Conservation (phyloP, 176 grass and related monocot species). For the Rhynchospora tenuis region DNA sequence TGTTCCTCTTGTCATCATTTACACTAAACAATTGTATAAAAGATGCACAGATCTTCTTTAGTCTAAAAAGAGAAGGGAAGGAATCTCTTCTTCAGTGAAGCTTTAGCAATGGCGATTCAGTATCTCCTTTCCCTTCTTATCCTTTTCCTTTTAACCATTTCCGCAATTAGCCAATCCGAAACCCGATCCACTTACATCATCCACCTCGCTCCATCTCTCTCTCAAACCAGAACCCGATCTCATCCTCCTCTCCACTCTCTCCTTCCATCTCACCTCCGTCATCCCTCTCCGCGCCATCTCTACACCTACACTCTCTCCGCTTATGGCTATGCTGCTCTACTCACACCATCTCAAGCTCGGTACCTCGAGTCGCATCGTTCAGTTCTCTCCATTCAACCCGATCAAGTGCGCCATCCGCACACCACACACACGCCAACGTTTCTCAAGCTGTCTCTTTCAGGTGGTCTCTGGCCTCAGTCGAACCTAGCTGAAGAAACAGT, state of each 20-base stretch:
- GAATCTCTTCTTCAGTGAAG: background rate
- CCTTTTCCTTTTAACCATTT: background rate
- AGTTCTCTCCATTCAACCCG: constrained; percentile 47
- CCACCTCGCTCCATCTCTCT: constrained; percentile 1
- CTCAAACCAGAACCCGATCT: constrained; percentile 13
- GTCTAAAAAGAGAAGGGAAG: background rate
- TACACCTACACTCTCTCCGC: constrained; percentile 26
- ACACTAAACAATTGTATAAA: background rate
- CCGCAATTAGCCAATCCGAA: background rate
- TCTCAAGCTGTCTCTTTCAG: background rate
- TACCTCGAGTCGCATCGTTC: constrained; percentile 24
- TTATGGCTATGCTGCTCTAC: constrained; percentile 51
- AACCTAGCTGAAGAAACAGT: constrained; percentile 2
- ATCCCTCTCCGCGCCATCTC: constrained; percentile 1
- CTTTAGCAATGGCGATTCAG: constrained; percentile 18
- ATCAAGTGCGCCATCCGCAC: background rate
- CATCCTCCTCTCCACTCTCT: constrained; percentile 19
- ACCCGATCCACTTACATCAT: constrained; percentile 20
- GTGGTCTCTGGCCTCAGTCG: constrained; percentile 12
- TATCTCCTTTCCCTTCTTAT: constrained; percentile 4
- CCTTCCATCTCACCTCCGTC: background rate
- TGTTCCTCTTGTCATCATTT: background rate
- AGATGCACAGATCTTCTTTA: background rate
- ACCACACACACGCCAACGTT: constrained; percentile 18
- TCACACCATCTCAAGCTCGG: constrained; percentile 38